phyloP scores from a whole-genome alignment of 768 basidiomycete species.

The Pleurotus platypus region DNA sequence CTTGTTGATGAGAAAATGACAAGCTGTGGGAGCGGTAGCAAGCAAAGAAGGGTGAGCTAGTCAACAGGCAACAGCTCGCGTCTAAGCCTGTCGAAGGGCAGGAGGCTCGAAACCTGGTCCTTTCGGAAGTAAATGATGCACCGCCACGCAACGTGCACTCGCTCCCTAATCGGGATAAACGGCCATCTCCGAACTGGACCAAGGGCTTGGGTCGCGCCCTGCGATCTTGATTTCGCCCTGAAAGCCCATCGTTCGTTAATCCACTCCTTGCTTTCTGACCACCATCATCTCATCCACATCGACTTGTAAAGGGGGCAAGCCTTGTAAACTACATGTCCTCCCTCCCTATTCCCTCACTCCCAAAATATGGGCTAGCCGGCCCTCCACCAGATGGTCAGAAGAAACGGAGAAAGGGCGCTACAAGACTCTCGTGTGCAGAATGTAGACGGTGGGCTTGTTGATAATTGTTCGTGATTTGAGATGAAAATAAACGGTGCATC shows the following conservation, averaged over 20 bases:
- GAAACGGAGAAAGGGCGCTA: slow-evolving; percentile 69
- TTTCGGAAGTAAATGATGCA: not conserved
- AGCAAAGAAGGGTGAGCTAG: not conserved
- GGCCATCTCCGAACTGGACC: slow-evolving; percentile 1
- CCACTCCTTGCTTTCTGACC: not conserved
- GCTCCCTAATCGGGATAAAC: not conserved
- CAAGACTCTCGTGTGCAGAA: slow-evolving; percentile 76
- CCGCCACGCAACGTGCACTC: slow-evolving; percentile 2
- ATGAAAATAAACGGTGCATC: not conserved
- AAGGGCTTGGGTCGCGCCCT: not conserved
- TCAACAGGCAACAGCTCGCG: not conserved
- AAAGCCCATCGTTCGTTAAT: not conserved
- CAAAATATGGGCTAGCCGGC: slow-evolving; percentile 21
- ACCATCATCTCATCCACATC: not conserved
- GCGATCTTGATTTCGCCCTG: slow-evolving; percentile 3
- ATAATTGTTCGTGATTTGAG: slow-evolving; percentile 1
- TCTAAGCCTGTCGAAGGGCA: too few relatives aligned
- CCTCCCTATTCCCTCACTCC: slow-evolving; percentile 22
- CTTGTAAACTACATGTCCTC: slow-evolving; percentile 2
- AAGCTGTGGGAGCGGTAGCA: slow-evolving; percentile 6
- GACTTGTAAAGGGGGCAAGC: not conserved
- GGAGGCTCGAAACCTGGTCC: not conserved
- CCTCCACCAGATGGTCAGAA: slow-evolving; percentile 31
- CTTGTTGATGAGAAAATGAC: slow-evolving; percentile 1
- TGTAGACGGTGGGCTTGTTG: slow-evolving; percentile 55